Conservation (phyloP, 169 alveolate species). For the Plasmodium knowlesi region DNA sequence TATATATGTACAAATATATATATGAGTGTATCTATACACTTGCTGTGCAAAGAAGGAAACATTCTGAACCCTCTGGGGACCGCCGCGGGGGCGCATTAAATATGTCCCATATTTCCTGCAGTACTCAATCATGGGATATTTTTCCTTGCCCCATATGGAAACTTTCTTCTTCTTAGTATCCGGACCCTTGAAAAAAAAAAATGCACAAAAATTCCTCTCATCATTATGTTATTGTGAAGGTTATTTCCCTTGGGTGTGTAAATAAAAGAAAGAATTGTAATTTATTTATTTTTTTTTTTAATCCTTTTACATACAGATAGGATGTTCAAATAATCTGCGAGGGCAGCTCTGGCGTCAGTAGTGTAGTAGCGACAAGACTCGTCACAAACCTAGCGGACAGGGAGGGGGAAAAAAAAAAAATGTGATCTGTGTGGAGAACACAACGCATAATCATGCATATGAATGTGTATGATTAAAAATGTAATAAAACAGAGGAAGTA, state of each 20-base stretch:
- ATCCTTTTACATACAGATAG: conserved; percentile 32
- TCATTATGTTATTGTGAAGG: neutral
- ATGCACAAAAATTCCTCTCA: neutral
- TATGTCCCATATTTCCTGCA: neutral
- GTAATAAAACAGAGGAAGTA: neutral
- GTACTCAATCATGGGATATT: conserved; percentile 69
- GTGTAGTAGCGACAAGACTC: conserved; percentile 68
- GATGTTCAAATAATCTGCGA: conserved; percentile 63
- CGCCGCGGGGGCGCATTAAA: neutral
- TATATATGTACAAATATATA: neutral
- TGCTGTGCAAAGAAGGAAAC: neutral
- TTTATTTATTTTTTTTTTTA: neutral
- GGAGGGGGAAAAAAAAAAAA: neutral
- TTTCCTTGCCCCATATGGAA: conserved; percentile 70
- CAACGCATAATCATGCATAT: neutral
- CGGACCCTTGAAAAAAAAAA: conserved; percentile 22
- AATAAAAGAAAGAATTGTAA: neutral
- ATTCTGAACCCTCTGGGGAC: neutral
- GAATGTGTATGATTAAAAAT: neutral
- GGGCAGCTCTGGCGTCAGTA: conserved; percentile 66
- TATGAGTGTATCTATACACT: neutral
- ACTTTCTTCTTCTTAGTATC: conserved; percentile 48
- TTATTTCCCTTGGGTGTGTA: neutral
- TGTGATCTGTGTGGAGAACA: neutral
- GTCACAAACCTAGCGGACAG: conserved; percentile 28